Percentiles rank a stretch among this genome's conserved stretches.
These are phyloP conservation scores for sorghum (Sorghum bicolor) DNA, from an alignment of 176 grass and related monocot species.

Conservation along the genomic window DNA sequence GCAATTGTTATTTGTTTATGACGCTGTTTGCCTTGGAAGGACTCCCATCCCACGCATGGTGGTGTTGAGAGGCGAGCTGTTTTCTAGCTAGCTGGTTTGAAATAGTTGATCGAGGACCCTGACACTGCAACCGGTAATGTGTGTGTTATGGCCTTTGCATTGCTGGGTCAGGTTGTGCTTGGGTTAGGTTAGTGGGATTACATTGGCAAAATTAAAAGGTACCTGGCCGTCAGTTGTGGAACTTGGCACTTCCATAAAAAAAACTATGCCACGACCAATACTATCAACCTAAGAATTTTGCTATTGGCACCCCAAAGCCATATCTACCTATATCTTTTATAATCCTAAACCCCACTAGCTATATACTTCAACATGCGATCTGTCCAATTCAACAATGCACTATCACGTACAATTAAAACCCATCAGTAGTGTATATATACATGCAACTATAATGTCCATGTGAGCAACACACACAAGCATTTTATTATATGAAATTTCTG, in stretches of 20 bases:
- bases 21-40: neutral
- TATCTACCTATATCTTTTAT: too few species aligned
- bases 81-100: neutral
- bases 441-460: too few species aligned
- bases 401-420: too few species aligned
- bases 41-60: neutral
- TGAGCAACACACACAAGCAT: too few species aligned
- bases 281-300: neutral
- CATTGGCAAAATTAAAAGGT: neutral
- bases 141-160: neutral
- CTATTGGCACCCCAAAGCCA: neutral
- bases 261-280: neutral
- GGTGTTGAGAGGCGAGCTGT: neutral
- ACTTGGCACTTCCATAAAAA: neutral
- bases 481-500: too few species aligned
- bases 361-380: too few species aligned
- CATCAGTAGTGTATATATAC: too few species aligned
- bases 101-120: neutral
- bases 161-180: neutral
- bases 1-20: neutral
- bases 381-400: too few species aligned
- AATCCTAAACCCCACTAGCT: too few species aligned
- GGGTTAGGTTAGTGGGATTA: conserved; percentile 15
- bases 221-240: neutral
- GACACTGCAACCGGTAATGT: conserved; percentile 17